Percentiles rank a stretch among this genome's conserved stretches.
phyloP scores from a whole-genome alignment of 2,329 filamentous ascomycete genomes.

The Colletotrichum filicis region DNA sequence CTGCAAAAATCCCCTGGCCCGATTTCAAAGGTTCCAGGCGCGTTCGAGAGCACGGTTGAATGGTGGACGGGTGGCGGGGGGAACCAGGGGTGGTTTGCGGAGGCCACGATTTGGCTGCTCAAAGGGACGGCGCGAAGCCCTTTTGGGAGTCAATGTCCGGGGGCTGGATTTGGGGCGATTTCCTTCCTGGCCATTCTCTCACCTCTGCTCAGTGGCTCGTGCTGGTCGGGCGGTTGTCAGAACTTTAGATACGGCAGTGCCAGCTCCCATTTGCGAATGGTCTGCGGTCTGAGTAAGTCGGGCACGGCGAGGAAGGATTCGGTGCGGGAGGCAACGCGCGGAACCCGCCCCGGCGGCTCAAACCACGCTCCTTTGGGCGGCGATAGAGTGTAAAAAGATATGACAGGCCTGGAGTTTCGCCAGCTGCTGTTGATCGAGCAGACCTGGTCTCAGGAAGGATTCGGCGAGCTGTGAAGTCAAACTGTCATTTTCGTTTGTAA shows the following conservation, averaged over 20 bases:
- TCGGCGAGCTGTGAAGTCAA: not conserved
- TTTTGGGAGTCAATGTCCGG: conserved; percentile 22
- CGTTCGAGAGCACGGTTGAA: not conserved
- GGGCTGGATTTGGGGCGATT: conserved; percentile 7
- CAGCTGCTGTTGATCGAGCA: not conserved
- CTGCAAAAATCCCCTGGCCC: conserved; percentile 18
- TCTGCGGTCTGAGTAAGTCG: not conserved
- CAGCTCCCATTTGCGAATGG: not conserved
- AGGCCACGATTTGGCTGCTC: not conserved
- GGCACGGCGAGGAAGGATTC: not conserved
- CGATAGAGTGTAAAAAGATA: not conserved
- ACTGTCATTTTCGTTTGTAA: not conserved
- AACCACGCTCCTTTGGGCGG: not conserved
- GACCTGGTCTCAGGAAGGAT: not conserved
- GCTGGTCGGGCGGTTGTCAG: not conserved
- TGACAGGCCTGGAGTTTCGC: not conserved
- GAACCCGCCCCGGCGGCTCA: not conserved
- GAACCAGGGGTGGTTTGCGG: not conserved
- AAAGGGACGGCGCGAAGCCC: not conserved
- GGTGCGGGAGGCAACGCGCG: not conserved
- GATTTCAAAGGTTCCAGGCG: conserved; percentile 23
- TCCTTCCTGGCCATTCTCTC: not conserved
- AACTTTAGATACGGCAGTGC: not conserved
- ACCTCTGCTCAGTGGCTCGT: too few species aligned
- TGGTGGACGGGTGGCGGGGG: not conserved